Evolutionary conservation across 371 early-diverging fungal genomes (phyloP).

Genomic region (Cokeromyces recurvatus): DNA sequence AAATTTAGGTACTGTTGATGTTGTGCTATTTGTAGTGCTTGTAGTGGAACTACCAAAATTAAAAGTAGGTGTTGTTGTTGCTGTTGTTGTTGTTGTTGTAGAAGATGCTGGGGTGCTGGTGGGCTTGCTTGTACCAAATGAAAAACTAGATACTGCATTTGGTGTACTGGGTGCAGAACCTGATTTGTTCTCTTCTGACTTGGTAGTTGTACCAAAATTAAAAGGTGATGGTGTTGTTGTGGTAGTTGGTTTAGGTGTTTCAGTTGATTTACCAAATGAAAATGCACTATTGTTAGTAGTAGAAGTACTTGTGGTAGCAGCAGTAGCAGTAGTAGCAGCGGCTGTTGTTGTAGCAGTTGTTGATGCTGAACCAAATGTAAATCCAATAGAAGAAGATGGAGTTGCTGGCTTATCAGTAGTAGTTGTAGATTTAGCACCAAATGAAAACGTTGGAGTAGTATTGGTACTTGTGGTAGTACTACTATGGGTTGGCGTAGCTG

Average conservation of each 20-base stretch:
- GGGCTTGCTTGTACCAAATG: constrained; percentile 4
- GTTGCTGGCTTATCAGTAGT: neutral
- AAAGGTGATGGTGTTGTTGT: constrained; percentile 10
- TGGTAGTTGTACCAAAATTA: constrained; percentile 8
- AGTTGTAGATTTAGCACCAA: neutral
- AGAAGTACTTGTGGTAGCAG: constrained; percentile 1
- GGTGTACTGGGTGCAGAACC: too few species aligned
- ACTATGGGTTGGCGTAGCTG: neutral
- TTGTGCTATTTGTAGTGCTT: too few species aligned
- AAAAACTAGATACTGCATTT: constrained; percentile 3
- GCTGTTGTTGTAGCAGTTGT: neutral
- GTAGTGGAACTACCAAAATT: neutral
- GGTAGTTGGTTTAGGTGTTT: too few species aligned
- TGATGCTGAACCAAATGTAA: constrained; percentile 3
- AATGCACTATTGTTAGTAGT: constrained; percentile 3
- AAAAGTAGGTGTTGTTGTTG: neutral
- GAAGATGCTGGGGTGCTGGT: too few species aligned
- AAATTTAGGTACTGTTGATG: neutral
- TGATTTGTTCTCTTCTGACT: too few species aligned
- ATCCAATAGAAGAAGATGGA: constrained; percentile 3
- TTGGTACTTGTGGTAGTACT: neutral
- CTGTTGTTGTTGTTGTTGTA: neutral
- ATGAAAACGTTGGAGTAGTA: neutral
- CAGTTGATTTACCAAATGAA: constrained; percentile 12
- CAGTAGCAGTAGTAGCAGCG: neutral